phyloP scores from a whole-genome alignment of 805 yeast genomes.

The Saccharomycopsis sp. region DNA sequence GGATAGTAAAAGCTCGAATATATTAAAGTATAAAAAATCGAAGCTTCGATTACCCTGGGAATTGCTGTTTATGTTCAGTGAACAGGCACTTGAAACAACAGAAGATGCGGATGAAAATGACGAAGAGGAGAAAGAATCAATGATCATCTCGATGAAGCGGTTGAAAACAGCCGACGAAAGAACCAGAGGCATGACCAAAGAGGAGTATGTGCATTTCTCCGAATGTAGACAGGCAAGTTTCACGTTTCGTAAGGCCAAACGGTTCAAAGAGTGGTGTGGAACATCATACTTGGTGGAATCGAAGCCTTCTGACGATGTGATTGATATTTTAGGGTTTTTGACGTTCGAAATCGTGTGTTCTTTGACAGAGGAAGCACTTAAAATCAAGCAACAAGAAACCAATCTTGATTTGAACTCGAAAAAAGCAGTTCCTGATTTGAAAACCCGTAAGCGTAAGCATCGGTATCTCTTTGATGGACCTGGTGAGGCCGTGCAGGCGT shows the following conservation, averaged over 20 bases:
- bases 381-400: constrained; percentile 66
- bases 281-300: constrained; percentile 77
- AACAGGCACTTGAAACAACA: constrained; percentile 73
- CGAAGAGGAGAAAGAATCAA: constrained; percentile 87
- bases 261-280: constrained; percentile 96
- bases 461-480: constrained; percentile 76
- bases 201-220: constrained; percentile 98
- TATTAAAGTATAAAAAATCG: constrained; percentile 62
- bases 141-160: constrained; percentile 79
- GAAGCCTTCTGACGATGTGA: constrained; percentile 91
- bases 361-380: constrained; percentile 84
- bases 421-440: constrained; percentile 21
- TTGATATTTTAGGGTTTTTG: constrained; percentile 89
- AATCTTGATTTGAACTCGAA: constrained; percentile 28
- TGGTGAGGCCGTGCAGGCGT: constrained; percentile 73
- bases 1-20: constrained; percentile 36
- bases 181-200: constrained; percentile 88
- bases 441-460: constrained; percentile 42
- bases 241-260: constrained; percentile 87
- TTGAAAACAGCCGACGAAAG: constrained; percentile 91
- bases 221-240: constrained; percentile 97
- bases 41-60: constrained; percentile 93
- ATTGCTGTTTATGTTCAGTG: constrained; percentile 84
- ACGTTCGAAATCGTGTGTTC: constrained; percentile 97
- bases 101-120: constrained; percentile 64